A percentile compares a stretch with the other conserved stretches of the same genome.
These are phyloP conservation scores for Scutellaria minor DNA, from an alignment of 257 asterid species.

Conservation along the genomic window DNA sequence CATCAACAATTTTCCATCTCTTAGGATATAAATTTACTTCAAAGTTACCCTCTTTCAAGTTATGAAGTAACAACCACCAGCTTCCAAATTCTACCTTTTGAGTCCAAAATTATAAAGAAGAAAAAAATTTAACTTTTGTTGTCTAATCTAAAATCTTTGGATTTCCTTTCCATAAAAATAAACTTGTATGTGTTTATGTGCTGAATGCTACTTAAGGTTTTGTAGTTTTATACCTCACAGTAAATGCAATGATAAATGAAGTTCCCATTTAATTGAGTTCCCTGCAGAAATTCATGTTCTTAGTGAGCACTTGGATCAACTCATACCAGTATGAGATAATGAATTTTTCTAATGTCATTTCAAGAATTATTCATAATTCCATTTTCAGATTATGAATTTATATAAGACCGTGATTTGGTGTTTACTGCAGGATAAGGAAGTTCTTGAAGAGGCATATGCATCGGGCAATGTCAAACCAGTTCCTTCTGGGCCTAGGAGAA, in stretches of 20 bases:
- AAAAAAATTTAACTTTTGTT: not conserved
- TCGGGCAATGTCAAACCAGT: constrained; percentile 63
- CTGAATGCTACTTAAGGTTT: not conserved
- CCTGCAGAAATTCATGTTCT: not conserved
- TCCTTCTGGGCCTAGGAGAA: constrained; percentile 77
- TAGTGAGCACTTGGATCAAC: not conserved
- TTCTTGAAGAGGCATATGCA: constrained; percentile 75
- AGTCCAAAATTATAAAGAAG: not conserved
- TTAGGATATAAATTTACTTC: constrained; percentile 4
- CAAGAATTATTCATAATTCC: not conserved
- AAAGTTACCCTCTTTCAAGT: not conserved
- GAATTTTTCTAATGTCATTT: constrained; percentile 20
- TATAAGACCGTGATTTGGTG: constrained; percentile 23
- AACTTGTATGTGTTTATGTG: not conserved
- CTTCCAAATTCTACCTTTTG: constrained; percentile 10
- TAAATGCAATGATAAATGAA: not conserved
- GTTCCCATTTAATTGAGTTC: constrained; percentile 19
- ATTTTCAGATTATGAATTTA: constrained; percentile 17
- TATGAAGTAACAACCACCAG: constrained; percentile 6
- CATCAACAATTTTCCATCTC: not conserved
- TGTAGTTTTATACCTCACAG: not conserved
- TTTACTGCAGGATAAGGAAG: constrained; percentile 59
- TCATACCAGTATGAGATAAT: not conserved
- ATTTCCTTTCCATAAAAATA: not conserved
- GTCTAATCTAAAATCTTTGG: not conserved